Base-by-base conservation (phyloP, 257 asterid species). In the Salvia rosmarinus region DNA sequence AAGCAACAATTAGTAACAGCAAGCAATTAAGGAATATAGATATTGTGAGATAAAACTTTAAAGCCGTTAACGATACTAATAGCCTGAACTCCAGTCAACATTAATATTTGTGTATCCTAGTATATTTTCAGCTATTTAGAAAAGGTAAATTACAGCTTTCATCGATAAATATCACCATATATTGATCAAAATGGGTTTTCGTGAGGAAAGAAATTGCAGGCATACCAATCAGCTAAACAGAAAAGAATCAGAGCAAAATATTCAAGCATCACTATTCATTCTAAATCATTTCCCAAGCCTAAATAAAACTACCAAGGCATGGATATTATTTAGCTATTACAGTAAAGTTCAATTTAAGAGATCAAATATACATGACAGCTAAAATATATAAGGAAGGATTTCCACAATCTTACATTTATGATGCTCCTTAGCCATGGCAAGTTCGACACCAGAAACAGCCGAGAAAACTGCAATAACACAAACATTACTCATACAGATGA, bases 401-500 rank as follows among this genome's bases (percentile, higher is more conserved):
- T 42, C 61, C n/a, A 47, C 61, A 71, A 54, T 64, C 95, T 77
- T 82, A 91, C 97, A 91, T 81, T 87, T 88, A 80, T 91, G 96
- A 79, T 91, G 95, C 85, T 89, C 97, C 80, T 80, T 89, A 32
- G 79, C 83, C 87, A 82, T 81, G 61, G 97, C 86, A 78, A 91
- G 84, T 70, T 91, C 97, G 55, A 91, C 86, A 30, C 97, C 97
- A 46, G 97, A 91, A 73, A 91, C 96, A 2, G 97, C 97, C 20
- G 97, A 91, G 79, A 89, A 91, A 74, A 91, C 97, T 91, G 90
- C 80, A 86, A 74, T 43, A 78, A 78, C 6, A 34, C 65, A 73
- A 50, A 65, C 25, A 39, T 23, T 17, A 70, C 77, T 56, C 61
- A 52, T 3, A 40, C 6, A 54, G 46, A 52, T 66, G 32, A 61